These are phyloP conservation scores for Mycena olivaceomarginata DNA, from an alignment of 768 basidiomycete species.

Conservation along the genomic window DNA sequence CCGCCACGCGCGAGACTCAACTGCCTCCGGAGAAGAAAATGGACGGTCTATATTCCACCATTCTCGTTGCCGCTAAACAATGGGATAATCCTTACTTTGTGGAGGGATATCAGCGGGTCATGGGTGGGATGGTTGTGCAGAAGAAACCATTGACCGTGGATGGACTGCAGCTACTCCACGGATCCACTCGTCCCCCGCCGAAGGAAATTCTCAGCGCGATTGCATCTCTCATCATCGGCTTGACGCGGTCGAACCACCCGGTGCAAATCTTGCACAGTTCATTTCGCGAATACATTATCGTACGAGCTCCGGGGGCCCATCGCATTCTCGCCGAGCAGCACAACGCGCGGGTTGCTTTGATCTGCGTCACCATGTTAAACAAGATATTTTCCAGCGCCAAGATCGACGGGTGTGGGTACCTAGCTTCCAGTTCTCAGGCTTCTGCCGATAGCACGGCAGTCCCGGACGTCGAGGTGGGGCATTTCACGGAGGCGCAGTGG, in stretches of 20 bases:
- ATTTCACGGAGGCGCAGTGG: slow-evolving; percentile 14
- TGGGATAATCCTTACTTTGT: slow-evolving; percentile 43
- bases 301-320: neutral
- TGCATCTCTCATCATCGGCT: neutral
- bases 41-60: slow-evolving; percentile 35
- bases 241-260: neutral
- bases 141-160: neutral
- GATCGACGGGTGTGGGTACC: slow-evolving; percentile 5
- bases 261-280: slow-evolving; percentile 15
- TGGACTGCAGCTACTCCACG: slow-evolving; percentile 6
- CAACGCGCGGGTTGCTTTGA: neutral
- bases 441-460: neutral
- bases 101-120: neutral
- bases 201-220: neutral
- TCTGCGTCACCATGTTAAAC: neutral
- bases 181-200: neutral
- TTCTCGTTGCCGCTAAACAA: slow-evolving; percentile 32
- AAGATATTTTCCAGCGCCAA: neutral
- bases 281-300: slow-evolving; percentile 10
- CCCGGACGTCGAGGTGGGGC: neutral
- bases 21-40: slow-evolving; percentile 41
- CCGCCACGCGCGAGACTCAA: neutral
- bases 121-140: neutral
- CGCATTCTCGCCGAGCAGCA: neutral
- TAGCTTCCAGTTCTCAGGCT: neutral